A percentile compares a stretch with the other conserved stretches of the same genome.
Conservation (phyloP, 148 eudicot species). For the Vaccinium vitisidaea region DNA sequence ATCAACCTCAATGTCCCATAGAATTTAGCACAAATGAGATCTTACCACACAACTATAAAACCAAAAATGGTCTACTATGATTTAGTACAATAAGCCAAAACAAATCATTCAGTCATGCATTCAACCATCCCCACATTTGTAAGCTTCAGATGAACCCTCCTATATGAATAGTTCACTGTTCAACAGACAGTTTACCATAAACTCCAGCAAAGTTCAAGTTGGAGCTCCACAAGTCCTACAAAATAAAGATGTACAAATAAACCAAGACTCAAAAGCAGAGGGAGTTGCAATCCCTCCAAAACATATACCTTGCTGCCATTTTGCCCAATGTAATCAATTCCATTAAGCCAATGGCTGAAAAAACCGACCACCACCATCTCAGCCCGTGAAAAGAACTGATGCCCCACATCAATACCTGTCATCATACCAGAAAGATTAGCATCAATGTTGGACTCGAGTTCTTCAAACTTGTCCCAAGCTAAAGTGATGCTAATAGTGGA, state of each 20-base stretch:
- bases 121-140: not conserved
- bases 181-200: not conserved
- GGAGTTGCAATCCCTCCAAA: not conserved
- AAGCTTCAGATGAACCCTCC: not conserved
- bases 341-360: conserved; percentile 87
- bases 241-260: not conserved
- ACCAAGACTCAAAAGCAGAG: conserved; percentile 6
- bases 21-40: not conserved
- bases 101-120: not conserved
- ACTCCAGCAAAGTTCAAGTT: not conserved
- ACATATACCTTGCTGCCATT: conserved; percentile 28
- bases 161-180: not conserved
- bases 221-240: not conserved
- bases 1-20: not conserved
- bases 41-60: not conserved
- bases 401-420: conserved; percentile 91
- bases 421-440: conserved; percentile 16
- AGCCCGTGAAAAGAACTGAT: conserved; percentile 81
- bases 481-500: not conserved
- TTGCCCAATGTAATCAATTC: conserved; percentile 75
- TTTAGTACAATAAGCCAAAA: not conserved
- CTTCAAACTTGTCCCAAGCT: not conserved
- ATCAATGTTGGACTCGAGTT: not conserved
- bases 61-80: not conserved
- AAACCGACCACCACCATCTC: conserved; percentile 92